phyloP scores from a whole-genome alignment of 345 rosid genomes.

The Theobroma cacao region DNA sequence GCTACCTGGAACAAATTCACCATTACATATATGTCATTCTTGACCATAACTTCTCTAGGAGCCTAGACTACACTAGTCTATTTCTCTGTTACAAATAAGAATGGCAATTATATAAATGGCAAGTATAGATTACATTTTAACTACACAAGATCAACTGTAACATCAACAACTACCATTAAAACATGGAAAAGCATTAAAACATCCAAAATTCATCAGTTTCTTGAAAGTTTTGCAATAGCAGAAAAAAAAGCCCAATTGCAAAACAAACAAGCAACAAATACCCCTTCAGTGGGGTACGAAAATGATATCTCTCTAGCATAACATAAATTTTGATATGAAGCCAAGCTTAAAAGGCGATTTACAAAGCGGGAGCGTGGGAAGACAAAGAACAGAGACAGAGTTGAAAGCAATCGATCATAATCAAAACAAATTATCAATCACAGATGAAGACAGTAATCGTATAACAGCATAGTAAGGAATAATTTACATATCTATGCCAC shows the following conservation, averaged over 20 bases:
- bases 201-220: neutral
- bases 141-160: neutral
- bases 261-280: neutral
- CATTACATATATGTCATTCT: constrained; percentile 12
- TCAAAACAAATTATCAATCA: neutral
- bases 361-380: neutral
- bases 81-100: neutral
- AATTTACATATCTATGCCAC: neutral
- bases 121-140: neutral
- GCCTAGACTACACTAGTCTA: constrained; percentile 1
- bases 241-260: neutral
- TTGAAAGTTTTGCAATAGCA: neutral
- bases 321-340: neutral
- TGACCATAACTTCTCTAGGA: neutral
- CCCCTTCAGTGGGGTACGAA: neutral
- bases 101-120: neutral
- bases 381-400: neutral
- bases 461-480: neutral
- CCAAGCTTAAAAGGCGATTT: neutral
- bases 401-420: neutral
- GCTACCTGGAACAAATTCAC: constrained; percentile 61
- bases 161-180: neutral
- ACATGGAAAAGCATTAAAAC: neutral
- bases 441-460: neutral
- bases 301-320: neutral